Percentiles rank a stretch among this genome's conserved stretches.
Evolutionary conservation across 2,329 filamentous ascomycete genomes (phyloP).

Genomic region (Fusarium sp.): DNA sequence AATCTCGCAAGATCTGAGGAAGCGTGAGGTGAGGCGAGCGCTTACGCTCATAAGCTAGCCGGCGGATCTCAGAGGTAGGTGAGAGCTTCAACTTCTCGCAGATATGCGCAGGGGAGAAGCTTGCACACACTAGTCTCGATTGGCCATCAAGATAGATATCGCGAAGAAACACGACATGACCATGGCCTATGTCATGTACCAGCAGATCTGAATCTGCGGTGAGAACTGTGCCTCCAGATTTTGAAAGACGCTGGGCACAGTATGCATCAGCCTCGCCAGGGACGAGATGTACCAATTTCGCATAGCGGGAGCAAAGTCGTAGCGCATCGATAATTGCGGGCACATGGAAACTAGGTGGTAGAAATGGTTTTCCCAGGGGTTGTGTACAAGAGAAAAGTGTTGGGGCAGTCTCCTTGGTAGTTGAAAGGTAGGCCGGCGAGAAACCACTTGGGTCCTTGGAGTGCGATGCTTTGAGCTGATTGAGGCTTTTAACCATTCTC

Average conservation of each 20-base stretch:
- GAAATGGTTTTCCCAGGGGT: constrained; percentile 46
- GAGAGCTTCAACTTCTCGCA: constrained; percentile 56
- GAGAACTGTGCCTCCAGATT: constrained; percentile 67
- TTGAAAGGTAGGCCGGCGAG: constrained; percentile 33
- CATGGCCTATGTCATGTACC: constrained; percentile 75
- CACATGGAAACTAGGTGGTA: constrained; percentile 78
- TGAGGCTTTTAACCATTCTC: constrained; percentile 68
- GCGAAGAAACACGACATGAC: constrained; percentile 74
- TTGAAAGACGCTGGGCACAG: constrained; percentile 74
- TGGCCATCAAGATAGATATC: constrained; percentile 62
- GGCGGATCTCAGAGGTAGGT: constrained; percentile 39
- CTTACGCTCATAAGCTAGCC: constrained; percentile 51
- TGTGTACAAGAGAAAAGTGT: constrained; percentile 41
- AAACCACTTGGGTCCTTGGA: constrained; percentile 45
- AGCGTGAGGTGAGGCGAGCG: constrained; percentile 43
- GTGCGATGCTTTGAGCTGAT: constrained; percentile 62
- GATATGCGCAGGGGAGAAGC: constrained; percentile 50
- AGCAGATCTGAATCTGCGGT: constrained; percentile 91
- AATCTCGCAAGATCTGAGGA: constrained; percentile 44
- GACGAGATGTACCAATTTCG: constrained; percentile 65
- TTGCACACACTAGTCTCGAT: constrained; percentile 37
- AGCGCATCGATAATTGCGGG: constrained; percentile 80
- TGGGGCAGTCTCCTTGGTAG: constrained; percentile 10
- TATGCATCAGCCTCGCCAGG: constrained; percentile 87
- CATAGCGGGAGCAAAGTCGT: constrained; percentile 54